phyloP scores from a whole-genome alignment of 2,329 filamentous ascomycete genomes.

The Penicillium vulpinum region DNA sequence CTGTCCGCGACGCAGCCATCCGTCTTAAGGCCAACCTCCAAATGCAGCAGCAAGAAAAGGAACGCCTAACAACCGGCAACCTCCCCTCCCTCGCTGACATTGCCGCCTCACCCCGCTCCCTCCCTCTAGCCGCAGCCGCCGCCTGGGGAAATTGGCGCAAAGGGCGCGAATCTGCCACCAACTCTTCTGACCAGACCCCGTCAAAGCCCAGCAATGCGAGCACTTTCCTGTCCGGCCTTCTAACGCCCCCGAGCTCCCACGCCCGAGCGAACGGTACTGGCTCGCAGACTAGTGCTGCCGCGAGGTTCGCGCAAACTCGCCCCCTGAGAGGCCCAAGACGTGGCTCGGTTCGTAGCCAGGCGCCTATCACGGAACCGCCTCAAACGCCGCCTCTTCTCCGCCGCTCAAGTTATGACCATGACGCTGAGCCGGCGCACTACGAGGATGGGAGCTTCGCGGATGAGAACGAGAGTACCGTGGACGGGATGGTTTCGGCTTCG shows the following conservation, averaged over 20 bases:
- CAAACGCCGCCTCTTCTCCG: conserved; percentile 58
- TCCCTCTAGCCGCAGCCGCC: conserved; percentile 86
- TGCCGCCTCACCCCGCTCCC: conserved; percentile 71
- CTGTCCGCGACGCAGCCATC: conserved; percentile 86
- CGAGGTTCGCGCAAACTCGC: conserved; percentile 37
- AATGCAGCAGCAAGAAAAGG: conserved; percentile 96
- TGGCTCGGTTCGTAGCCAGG: conserved; percentile 34
- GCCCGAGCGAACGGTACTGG: conserved; percentile 60
- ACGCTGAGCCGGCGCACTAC: conserved; percentile 55
- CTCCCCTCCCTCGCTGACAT: conserved; percentile 75
- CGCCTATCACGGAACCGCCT: conserved; percentile 36
- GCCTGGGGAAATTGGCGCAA: conserved; percentile 96
- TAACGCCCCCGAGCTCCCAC: conserved; percentile 84
- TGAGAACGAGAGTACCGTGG: conserved; percentile 51
- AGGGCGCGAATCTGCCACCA: conserved; percentile 56
- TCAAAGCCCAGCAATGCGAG: conserved; percentile 59
- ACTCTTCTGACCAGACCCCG: conserved; percentile 53
- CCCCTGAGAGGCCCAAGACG: conserved; percentile 34
- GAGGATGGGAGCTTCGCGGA: conserved; percentile 49
- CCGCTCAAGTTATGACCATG: conserved; percentile 59
- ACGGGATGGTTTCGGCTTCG: conserved; percentile 39
- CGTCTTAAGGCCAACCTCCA: conserved; percentile 90
- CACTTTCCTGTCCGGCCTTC: conserved; percentile 71
- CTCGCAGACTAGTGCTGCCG: conserved; percentile 38
- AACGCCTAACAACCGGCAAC: conserved; percentile 72